Base-by-base conservation (phyloP, 148 eudicot species). In the Heliosperma pusillum region DNA sequence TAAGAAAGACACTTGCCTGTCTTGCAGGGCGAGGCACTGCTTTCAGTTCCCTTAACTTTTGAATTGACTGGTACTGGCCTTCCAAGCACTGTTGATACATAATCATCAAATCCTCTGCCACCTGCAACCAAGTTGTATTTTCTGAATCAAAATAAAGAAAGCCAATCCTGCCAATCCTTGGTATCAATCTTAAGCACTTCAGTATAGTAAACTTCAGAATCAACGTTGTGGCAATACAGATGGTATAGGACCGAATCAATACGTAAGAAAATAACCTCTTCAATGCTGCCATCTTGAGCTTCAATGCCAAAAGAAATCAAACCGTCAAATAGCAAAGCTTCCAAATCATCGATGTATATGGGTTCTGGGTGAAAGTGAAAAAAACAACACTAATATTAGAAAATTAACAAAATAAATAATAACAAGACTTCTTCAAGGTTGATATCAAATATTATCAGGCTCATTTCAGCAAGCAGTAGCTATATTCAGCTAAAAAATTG, bases 21-120 rank as follows among this genome's bases (percentile, higher is more conserved):
- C 74, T 83, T 30, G 56, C 72, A 70, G 58, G 76, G 13, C 55
- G 55, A 33, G 80, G 78, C 20, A 40, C 65, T 2, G 30, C 33
- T 20, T 76, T 79, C 45, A 74, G 65, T 61, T 77, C 90, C 79
- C 81, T 87, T 17, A 92, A 79, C 70, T 33, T 81, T 78, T 86
- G 85, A 62, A 92, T 76, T 3, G 86, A 86, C 65, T 78, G 77
- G 68, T 74, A 89, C 71, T 89, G 77, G 8, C 88, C 90, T 64
- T 79, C 85, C 84, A 87, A 81, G 72, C 97, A 92, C 58, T 87
- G 93, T 81, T 87, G 87, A 83, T 86, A 86, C 91, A 89, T 84
- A n/a, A 75, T 30, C 91, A 87, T 82, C 79, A 91, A 61, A 22
- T 87, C 67, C 69, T 80, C 82, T 69, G 96, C 86, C 71, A 85